Evolutionary conservation across 805 yeast species (phyloP), one percentile per base, ranked within the genome.

Genomic region (Kodamaea sagamina): DNA sequence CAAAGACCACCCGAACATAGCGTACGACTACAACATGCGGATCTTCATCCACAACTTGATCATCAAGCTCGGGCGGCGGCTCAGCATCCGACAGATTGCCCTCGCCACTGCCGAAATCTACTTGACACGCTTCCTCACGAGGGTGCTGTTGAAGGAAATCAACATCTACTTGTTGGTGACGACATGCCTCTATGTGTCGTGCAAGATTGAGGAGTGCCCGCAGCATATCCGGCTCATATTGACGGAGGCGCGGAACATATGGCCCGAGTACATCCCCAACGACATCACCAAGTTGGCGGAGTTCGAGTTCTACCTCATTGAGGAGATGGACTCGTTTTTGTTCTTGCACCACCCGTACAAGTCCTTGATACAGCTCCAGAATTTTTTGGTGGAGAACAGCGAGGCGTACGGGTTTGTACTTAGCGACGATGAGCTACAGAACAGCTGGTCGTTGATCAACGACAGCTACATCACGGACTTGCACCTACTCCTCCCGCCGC

Each of bases 181-280:
- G 0, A 82, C 98, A 0, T 82, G 93, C 51, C 74, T 92, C 2
- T 93, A 93, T 56, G 73, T 93, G 22, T 90, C 97, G 0, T 86
- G 97, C 67, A 92, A 93, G 59, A 85, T 89, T 25, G 98, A 93
- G 61, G 99, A 93, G 62, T 84, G 88, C 53, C 98, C 99, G 1
- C 95, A 86, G 57, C 97, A 93, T 58, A 89, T 93, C 7, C 68
- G 97, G 43, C 79, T 90, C 0, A 75, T 93, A 7, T 78, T 88
- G 16, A 74, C 82, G 13, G 98, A 92, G 58, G 93, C 97, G 1
- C 68, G 96, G 41, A 84, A 84, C 28, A 66, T 89, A 29, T 92
- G 98, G 98, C 97, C 98, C 0, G 97, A 90, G 56, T 88, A 82
- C 55, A 84, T 92, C 27, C 95, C 97, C 0, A 89, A 86, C 46